Evolutionary conservation across 208 protist genomes (phyloP), one percentile per base, ranked within the genome.

Genomic region (Trypanosoma mega): DNA sequence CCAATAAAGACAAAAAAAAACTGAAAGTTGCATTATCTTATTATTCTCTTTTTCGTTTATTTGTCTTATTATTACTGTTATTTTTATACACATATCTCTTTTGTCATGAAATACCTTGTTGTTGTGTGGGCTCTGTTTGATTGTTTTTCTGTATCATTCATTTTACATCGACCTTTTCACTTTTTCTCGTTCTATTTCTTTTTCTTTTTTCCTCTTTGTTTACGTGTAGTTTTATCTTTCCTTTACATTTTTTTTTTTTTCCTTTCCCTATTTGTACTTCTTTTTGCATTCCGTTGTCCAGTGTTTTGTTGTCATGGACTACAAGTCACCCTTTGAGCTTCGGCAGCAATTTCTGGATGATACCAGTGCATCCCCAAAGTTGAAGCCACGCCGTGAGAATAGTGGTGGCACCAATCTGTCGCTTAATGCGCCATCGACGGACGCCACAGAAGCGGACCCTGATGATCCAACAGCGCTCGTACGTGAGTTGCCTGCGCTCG

Each of bases 391-490:
- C 12, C 51, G 29, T 16, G 49, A 60, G n/a, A 39, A 6, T 11
- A 27, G 11, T 18, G 14, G n/a, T 20, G 11, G n/a, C 44, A 21
- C 20, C 30, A 43, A 3, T 23, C 24, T 23, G 36, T 21, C 29
- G 37, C n/a, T 6, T 31, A 14, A 29, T 36, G 55, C 30, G 52
- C 47, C 6, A 53, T 34, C 12, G 16, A 20, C 21, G 4, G 65
- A 51, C 30, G n/a, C 58, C 29, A 16, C n/a, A 0, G 68, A 65
- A 18, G 54, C 54, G 11, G 64, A 61, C n/a, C 80, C 77, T 1
- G 85, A 91, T 29, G 90, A 96, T 49, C 90, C 90, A 16, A 96
- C 90, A 0, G 82, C 86, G 11, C 75, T 96, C 16, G 90, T 93
- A 14, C 75, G 78, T 34, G 91, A 97, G 63, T 59, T 93, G 1